Conservation (phyloP, 2,329 filamentous ascomycete species). For the Huntiella moniliformis region DNA sequence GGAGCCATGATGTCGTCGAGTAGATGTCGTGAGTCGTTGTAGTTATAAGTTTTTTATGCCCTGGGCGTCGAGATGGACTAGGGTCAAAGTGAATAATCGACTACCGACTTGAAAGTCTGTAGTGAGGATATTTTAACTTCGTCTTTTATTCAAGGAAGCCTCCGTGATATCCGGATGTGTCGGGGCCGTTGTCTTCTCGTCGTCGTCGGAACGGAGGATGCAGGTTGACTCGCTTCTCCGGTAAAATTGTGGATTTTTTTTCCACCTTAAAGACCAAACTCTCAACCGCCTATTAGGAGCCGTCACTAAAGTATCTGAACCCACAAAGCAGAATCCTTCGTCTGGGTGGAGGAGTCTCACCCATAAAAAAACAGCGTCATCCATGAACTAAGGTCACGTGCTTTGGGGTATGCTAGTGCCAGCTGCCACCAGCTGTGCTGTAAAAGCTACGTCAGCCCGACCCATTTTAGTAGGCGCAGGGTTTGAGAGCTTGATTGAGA, state of each 20-base stretch:
- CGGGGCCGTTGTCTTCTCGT: no score
- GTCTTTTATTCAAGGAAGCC: no score
- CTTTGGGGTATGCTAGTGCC: fast-evolving
- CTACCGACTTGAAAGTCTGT: no score
- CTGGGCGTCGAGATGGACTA: no score
- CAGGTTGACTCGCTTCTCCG: neutral
- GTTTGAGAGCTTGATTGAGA: constrained; percentile 5
- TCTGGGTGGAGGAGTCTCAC: neutral
- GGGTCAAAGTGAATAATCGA: no score
- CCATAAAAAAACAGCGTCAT: constrained; percentile 6
- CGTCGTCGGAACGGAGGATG: neutral
- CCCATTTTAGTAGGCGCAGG: constrained; percentile 4
- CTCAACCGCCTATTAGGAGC: constrained; percentile 1
- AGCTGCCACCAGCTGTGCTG: neutral
- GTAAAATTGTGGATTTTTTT: constrained; percentile 6
- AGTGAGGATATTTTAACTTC: no score
- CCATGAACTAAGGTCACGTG: constrained; percentile 8
- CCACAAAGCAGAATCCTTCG: constrained; percentile 8
- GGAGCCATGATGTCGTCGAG: constrained; percentile 43
- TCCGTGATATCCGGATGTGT: no score
- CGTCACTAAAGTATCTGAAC: constrained; percentile 4
- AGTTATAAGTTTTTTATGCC: no score
- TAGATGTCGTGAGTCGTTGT: neutral
- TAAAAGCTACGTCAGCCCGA: constrained; percentile 7
- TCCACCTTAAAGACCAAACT: constrained; percentile 2